Conservation (phyloP, 1,139 yeast species). For the Tardiomyces digboiensis region DNA sequence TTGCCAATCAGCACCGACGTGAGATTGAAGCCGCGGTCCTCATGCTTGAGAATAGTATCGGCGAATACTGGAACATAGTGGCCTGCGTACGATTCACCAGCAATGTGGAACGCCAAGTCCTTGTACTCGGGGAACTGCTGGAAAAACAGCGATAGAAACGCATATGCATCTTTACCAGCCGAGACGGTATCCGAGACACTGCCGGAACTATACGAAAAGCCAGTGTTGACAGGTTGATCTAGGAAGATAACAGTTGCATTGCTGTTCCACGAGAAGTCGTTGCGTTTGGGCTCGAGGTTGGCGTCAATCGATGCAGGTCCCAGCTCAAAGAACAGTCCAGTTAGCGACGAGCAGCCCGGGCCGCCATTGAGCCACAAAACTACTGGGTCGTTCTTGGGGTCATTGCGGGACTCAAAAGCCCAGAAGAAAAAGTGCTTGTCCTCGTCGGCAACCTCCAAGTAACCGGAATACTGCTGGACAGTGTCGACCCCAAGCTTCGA, state of each 20-base stretch:
- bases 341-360: slow-evolving; percentile 64
- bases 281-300: slow-evolving; percentile 33
- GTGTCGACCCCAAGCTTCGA: slow-evolving; percentile 19
- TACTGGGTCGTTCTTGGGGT: slow-evolving; percentile 54
- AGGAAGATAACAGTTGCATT: slow-evolving; percentile 62
- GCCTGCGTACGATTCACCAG: slow-evolving; percentile 88
- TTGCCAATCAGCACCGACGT: slow-evolving; percentile 72
- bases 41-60: slow-evolving; percentile 54
- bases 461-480: slow-evolving; percentile 54
- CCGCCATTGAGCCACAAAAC: slow-evolving; percentile 70
- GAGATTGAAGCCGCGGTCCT: slow-evolving; percentile 55
- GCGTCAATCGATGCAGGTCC: slow-evolving; percentile 52
- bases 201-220: slow-evolving; percentile 58
- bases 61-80: slow-evolving; percentile 81
- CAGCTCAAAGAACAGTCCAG: slow-evolving; percentile 57
- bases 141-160: slow-evolving; percentile 68
- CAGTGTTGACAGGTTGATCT: slow-evolving; percentile 72
- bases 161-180: slow-evolving; percentile 73
- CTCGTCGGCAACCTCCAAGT: slow-evolving; percentile 61
- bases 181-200: slow-evolving; percentile 54
- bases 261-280: slow-evolving; percentile 61
- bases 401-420: slow-evolving; percentile 64
- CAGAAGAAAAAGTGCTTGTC: slow-evolving; percentile 83
- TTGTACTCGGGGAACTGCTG: slow-evolving; percentile 59
- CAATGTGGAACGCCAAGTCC: slow-evolving; percentile 57